These are phyloP conservation scores for Solanum bulbocastanum DNA, from an alignment of 257 asterid species.

Conservation along the genomic window DNA sequence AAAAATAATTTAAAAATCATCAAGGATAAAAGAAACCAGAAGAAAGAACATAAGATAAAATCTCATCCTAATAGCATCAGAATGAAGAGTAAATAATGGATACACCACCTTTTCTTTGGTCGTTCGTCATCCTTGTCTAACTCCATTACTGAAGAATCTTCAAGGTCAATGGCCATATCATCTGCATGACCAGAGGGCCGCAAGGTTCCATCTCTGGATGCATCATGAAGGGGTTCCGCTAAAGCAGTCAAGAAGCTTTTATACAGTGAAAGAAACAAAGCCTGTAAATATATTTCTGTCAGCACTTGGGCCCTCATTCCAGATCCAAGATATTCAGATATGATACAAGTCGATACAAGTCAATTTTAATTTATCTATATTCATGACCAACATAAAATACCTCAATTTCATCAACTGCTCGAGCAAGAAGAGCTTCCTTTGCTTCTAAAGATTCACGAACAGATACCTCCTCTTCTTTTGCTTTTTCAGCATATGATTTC, in stretches of 20 bases:
- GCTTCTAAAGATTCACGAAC: constrained; percentile 73
- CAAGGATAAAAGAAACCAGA: neutral
- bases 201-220: constrained; percentile 44
- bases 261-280: constrained; percentile 56
- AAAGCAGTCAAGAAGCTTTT: constrained; percentile 61
- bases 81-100: neutral
- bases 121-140: constrained; percentile 53
- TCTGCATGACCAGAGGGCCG: constrained; percentile 38
- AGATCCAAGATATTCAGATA: neutral
- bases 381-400: constrained; percentile 18
- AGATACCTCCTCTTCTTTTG: constrained; percentile 61
- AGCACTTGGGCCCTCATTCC: neutral
- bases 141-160: constrained; percentile 57
- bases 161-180: constrained; percentile 77
- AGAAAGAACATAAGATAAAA: neutral
- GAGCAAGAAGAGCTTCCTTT: constrained; percentile 80
- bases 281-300: constrained; percentile 31
- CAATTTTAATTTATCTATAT: neutral
- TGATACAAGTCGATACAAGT: neutral
- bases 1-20: neutral
- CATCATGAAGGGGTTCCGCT: constrained; percentile 64
- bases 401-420: constrained; percentile 81
- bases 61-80: neutral
- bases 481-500: constrained; percentile 55
- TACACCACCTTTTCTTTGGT: constrained; percentile 50